Conservation (phyloP, 352 stramenopile genomes). For the Pythium phragmiticola region DNA sequence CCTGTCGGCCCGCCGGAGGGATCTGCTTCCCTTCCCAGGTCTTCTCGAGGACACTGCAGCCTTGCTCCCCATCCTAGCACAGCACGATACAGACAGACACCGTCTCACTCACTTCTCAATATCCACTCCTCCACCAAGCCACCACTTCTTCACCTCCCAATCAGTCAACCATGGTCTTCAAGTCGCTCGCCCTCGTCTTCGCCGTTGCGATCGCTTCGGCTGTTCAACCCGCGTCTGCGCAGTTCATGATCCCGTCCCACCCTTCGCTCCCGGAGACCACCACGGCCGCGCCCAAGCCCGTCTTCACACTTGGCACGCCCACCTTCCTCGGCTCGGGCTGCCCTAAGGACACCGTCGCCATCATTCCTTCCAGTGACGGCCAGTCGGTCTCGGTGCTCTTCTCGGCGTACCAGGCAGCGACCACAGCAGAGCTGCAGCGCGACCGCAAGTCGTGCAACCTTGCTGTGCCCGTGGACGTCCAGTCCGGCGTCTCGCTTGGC, state of each 20-base stretch:
- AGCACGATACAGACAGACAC: too few relatives aligned
- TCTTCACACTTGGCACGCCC: constrained; percentile 26
- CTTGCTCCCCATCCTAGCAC: too few relatives aligned
- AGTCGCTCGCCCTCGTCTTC: constrained; percentile 2
- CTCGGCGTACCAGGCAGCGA: constrained; percentile 32
- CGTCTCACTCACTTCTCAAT: constrained; percentile 5
- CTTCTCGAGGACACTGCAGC: too few relatives aligned
- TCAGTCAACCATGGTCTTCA: constrained; percentile 1
- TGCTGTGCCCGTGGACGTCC: constrained; percentile 41
- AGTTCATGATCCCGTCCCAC: neutral
- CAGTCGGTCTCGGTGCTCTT: constrained; percentile 40
- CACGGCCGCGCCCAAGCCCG: neutral
- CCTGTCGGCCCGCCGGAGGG: too few relatives aligned
- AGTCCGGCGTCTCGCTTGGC: constrained; percentile 26
- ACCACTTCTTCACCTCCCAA: neutral
- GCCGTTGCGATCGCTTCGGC: neutral
- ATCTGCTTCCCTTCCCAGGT: too few relatives aligned
- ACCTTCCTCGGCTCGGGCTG: constrained; percentile 37
- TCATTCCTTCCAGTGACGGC: constrained; percentile 28
- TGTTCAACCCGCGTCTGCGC: neutral
- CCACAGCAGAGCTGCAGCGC: constrained; percentile 27
- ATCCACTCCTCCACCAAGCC: neutral
- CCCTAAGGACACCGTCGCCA: constrained; percentile 29
- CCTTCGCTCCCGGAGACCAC: neutral
- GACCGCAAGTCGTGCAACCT: constrained; percentile 43